Evolutionary conservation across 352 stramenopile species (phyloP), one percentile per base, ranked within the genome.

Genomic region (Phytophthora colocasiae): DNA sequence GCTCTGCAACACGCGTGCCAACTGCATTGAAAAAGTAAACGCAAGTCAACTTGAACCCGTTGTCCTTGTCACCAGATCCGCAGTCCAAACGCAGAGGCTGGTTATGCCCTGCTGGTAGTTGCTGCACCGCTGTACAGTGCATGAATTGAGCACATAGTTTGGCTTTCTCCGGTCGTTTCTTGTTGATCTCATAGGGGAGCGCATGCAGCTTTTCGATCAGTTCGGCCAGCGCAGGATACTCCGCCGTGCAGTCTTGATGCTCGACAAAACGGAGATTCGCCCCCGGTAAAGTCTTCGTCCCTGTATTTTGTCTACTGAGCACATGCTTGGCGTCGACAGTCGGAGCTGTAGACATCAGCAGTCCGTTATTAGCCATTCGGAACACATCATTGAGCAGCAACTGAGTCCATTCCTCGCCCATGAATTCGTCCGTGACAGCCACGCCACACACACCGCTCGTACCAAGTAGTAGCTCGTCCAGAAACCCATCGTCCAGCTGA

Each of bases 111-210:
- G 47, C 17, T 32, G 71, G 52, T 6, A 93, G 31, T 8, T 87
- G 68, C 2, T 92, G 71, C 2, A 93, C 27, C 8, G 75, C 77
- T 24, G 84, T 91, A 24, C 66, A 88, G 45, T 87, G 85, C 4
- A 83, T 69, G 54, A 93, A 92, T 51, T 89, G 83, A 1, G 87
- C 81, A 59, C 84, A 94, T 12, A 93, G 53, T 19, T 80, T 71
- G 19, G 71, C 68, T 0, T 62, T 64, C 7, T 70, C 46, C 0
- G 71, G 63, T 2, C 71, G 67, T 53, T 95, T 96, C 17, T 60
- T 67, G 57, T 97, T 97, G 67, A 97, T 87, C 56, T 96, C 88
- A 50, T 80, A 92, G 4, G 90, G 84, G 19, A 97, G 55, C 4
- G 83, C 83, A 45, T 93, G 81, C 19, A 96, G 47, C 38, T 91